Evolutionary conservation across 805 yeast genomes (phyloP), one percentile per base, ranked within the genome.

Genomic region (Starmerella kuoi): DNA sequence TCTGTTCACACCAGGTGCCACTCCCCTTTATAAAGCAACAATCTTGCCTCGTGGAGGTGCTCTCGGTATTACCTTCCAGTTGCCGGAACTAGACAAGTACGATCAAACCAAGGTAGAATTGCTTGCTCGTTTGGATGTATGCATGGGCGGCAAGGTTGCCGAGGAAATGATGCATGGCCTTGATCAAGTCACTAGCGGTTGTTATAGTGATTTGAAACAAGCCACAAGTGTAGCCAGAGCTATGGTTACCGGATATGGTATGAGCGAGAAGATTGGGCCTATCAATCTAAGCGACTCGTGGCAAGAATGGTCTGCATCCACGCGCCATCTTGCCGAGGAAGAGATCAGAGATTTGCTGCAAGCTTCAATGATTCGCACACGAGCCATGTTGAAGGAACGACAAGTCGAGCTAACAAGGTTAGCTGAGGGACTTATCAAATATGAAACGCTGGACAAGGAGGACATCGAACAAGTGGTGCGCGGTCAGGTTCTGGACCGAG

Each of bases 141-240:
- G 95, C 60, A 91, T 91, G 98, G 99, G 98, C 47, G 99, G 99
- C 50, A 87, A 87, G 61, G 77, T 86, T 45, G 98, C 98, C 24
- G 99, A 91, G 67, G 96, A 88, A 59, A 68, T 84, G 69, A 71
- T 82, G 38, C 83, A 84, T 58, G 98, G 98, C 2, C 72, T 77
- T 35, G 95, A 84, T 42, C 83, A 87, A 58, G 94, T 91, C 11
- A 88, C 97, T 3, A 76, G 88, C 55, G 98, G 98, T 6, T 91
- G 97, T 65, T 80, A 94, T 1, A 78, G 91, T 8, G 99, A 91
- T 62, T 73, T 91, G 55, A 73, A 79, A 47, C 76, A 72, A 53
- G 99, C 99, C 15, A 91, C 98, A 0, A 70, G 75, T 43, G 86
- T 85, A 44, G 98, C 98, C 2, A 72, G 95, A 56, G 93, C 94